Percentiles rank a stretch among this genome's conserved stretches.
Conservation (phyloP, 805 yeast species). For the Saturnispora dispora region DNA sequence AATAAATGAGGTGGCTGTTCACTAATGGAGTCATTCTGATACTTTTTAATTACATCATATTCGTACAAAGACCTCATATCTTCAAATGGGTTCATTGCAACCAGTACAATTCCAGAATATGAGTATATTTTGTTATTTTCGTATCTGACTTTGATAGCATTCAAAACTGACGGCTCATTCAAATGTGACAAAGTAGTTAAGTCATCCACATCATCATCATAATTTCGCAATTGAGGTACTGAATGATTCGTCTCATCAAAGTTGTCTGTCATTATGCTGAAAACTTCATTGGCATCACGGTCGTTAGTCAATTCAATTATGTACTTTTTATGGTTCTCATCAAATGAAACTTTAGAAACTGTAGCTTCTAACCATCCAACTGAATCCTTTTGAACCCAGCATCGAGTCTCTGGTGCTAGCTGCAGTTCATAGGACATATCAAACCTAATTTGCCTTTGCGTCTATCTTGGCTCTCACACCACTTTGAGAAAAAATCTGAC, state of each 20-base stretch:
- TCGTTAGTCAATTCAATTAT: constrained; percentile 48
- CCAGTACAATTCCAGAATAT: constrained; percentile 91
- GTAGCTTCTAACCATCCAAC: constrained; percentile 72
- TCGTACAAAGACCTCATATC: constrained; percentile 81
- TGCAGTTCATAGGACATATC: not conserved
- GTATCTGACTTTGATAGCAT: constrained; percentile 87
- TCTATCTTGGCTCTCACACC: not conserved
- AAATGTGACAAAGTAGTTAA: constrained; percentile 83
- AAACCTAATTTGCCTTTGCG: not conserved
- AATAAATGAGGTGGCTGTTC: constrained; percentile 94
- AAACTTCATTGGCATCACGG: constrained; percentile 31
- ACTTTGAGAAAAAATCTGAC: not conserved
- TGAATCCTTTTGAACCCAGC: constrained; percentile 71
- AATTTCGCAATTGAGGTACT: constrained; percentile 79
- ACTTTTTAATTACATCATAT: constrained; percentile 84
- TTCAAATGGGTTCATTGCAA: constrained; percentile 94
- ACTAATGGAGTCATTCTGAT: constrained; percentile 84
- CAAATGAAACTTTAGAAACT: constrained; percentile 32
- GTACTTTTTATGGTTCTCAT: constrained; percentile 30
- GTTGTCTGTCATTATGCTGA: constrained; percentile 39
- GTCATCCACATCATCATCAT: constrained; percentile 93
- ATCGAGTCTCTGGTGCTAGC: constrained; percentile 29
- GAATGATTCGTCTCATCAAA: constrained; percentile 44
- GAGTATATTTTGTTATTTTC: constrained; percentile 85
- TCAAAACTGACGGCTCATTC: constrained; percentile 93